A percentile compares a stretch with the other conserved stretches of the same genome.
phyloP scores from a whole-genome alignment of 202 grass and related monocot genomes.

The Panicum hallii region DNA sequence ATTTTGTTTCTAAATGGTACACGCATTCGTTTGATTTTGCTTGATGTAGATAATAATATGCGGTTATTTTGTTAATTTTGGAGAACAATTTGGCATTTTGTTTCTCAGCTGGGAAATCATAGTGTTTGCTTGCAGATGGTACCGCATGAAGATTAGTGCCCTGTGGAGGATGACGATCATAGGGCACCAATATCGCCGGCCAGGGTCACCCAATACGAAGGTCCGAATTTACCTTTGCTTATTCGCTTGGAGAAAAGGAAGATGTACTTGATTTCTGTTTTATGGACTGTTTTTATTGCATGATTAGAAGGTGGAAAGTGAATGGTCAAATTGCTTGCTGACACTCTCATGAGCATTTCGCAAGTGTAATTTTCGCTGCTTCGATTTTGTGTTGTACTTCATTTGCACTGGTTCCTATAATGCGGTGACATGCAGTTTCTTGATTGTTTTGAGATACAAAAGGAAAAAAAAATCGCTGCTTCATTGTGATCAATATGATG shows the following conservation, averaged over 20 bases:
- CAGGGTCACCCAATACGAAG: conserved; percentile 92
- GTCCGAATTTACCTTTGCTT: conserved; percentile 46
- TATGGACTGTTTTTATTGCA: not conserved
- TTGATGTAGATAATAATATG: not conserved
- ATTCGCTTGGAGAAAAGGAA: not conserved
- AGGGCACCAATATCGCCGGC: conserved; percentile 66
- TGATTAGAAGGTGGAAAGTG: not conserved
- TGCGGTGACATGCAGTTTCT: not conserved
- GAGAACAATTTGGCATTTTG: not conserved
- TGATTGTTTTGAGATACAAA: not conserved
- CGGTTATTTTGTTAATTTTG: conserved; percentile 3
- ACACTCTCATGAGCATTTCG: not conserved
- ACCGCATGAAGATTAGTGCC: conserved; percentile 77
- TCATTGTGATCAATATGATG: too few relatives aligned
- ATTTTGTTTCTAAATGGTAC: not conserved
- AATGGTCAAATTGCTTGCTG: not conserved
- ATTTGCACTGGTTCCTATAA: not conserved
- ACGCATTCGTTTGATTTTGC: not conserved
- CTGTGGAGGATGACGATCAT: conserved; percentile 63
- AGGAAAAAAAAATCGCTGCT: not conserved
- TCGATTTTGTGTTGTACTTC: not conserved
- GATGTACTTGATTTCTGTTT: not conserved
- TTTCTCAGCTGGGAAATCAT: not conserved
- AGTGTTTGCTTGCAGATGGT: conserved; percentile 67
- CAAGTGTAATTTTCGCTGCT: not conserved